A percentile compares a stretch with the other conserved stretches of the same genome.
phyloP scores from a whole-genome alignment of 345 rosid species.

The Salix caprea region DNA sequence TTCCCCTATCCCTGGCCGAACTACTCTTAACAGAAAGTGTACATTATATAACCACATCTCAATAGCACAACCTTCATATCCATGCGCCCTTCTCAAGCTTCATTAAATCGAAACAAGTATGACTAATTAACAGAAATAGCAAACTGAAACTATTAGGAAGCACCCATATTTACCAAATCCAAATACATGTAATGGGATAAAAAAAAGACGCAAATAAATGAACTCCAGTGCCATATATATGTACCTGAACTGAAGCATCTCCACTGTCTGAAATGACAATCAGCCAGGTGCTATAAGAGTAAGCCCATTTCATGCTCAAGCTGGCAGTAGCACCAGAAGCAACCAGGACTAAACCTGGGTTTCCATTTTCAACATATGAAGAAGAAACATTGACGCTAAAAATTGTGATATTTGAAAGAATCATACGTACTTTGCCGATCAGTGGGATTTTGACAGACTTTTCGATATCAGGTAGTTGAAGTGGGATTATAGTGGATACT shows the following conservation, averaged over 20 bases:
- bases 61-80: background rate
- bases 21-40: background rate
- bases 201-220: background rate
- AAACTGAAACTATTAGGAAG: background rate
- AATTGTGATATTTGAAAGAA: conserved; percentile 50
- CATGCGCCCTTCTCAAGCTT: background rate
- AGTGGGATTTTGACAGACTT: conserved; percentile 54
- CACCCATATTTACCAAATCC: background rate
- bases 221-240: background rate
- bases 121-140: background rate
- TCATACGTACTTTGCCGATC: conserved; percentile 50
- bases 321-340: conserved; percentile 58
- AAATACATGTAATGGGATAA: background rate
- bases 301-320: conserved; percentile 69
- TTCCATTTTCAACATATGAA: conserved; percentile 47
- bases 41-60: background rate
- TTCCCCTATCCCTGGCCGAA: background rate
- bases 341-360: conserved; percentile 42
- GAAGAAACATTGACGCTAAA: conserved; percentile 36
- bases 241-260: conserved; percentile 56
- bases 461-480: conserved; percentile 46
- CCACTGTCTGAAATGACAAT: conserved; percentile 58
- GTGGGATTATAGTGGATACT: conserved; percentile 56
- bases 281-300: conserved; percentile 52
- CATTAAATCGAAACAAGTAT: conserved; percentile 3